A percentile compares a stretch with the other conserved stretches of the same genome.
Conservation (phyloP, 306 rosid genomes). For the Malus domestica region DNA sequence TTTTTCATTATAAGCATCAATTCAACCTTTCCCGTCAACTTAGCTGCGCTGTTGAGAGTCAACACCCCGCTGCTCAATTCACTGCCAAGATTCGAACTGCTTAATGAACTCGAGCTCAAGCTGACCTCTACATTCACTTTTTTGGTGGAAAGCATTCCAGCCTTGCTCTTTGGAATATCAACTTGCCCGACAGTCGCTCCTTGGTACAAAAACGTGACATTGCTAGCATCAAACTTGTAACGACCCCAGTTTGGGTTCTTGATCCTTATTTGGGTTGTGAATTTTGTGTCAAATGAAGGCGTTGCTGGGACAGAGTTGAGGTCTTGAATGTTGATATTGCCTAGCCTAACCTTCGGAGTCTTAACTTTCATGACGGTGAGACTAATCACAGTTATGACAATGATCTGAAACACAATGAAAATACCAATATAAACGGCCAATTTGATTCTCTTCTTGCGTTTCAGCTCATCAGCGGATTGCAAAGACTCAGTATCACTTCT, state of each 20-base stretch:
- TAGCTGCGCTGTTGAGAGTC: neutral
- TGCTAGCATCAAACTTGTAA: neutral
- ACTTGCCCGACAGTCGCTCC: neutral
- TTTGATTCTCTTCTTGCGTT: neutral
- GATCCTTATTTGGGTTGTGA: neutral
- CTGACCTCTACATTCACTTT: neutral
- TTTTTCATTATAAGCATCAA: conserved; percentile 9
- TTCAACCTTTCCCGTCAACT: conserved; percentile 2
- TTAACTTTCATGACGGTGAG: neutral
- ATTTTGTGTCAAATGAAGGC: neutral
- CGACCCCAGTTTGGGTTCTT: conserved; percentile 11
- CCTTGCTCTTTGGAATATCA: neutral
- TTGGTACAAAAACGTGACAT: neutral
- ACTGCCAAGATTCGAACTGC: neutral
- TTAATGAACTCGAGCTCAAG: neutral
- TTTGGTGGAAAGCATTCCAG: neutral
- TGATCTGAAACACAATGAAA: neutral
- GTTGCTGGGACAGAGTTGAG: neutral
- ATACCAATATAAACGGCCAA: neutral
- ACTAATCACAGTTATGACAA: neutral
- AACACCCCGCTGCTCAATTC: neutral
- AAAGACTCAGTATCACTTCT: neutral
- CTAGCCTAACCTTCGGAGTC: neutral
- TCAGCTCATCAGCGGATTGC: neutral
- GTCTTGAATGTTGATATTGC: neutral